Percentiles rank a stretch among this genome's conserved stretches.
Evolutionary conservation across 2,329 filamentous ascomycete species (phyloP).

Genomic region (Verticillium nonalfalfae): DNA sequence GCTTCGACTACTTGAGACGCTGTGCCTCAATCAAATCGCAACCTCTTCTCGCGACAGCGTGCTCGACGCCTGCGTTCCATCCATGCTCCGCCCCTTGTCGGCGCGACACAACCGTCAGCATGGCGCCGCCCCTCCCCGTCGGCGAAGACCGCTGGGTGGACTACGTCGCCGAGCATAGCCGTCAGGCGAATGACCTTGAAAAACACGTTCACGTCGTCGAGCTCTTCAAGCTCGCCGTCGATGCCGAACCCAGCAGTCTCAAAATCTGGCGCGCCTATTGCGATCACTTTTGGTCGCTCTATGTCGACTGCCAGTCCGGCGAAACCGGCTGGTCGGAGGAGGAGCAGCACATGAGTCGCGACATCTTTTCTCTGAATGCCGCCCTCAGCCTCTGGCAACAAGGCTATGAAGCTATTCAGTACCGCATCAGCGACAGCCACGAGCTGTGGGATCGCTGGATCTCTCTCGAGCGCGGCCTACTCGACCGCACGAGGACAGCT

Average conservation of each 20-base stretch:
- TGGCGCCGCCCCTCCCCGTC: constrained; percentile 46
- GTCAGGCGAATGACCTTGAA: constrained; percentile 55
- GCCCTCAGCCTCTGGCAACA: constrained; percentile 66
- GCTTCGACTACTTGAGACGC: neutral
- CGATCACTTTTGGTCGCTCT: constrained; percentile 69
- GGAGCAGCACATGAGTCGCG: constrained; percentile 61
- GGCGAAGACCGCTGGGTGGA: constrained; percentile 75
- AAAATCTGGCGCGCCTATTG: constrained; percentile 73
- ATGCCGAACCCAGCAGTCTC: constrained; percentile 66
- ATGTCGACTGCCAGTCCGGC: constrained; percentile 53
- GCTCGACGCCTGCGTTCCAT: neutral
- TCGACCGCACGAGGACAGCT: constrained; percentile 48
- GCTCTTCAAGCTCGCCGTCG: constrained; percentile 62
- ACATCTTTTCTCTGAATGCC: constrained; percentile 63
- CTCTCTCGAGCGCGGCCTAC: constrained; percentile 62
- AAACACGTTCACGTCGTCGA: constrained; percentile 65
- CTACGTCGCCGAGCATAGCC: constrained; percentile 66
- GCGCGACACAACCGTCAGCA: constrained; percentile 17
- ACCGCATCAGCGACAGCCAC: constrained; percentile 71
- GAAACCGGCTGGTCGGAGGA: constrained; percentile 57
- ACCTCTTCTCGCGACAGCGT: neutral
- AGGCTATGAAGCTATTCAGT: constrained; percentile 65
- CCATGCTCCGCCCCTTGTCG: constrained; percentile 1
- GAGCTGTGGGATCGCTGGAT: constrained; percentile 75
- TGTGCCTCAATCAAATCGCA: neutral